Percentiles rank a stretch among this genome's conserved stretches.
Conservation (phyloP, 192 early-diverging fungal species). For the Coemansia sp. region DNA sequence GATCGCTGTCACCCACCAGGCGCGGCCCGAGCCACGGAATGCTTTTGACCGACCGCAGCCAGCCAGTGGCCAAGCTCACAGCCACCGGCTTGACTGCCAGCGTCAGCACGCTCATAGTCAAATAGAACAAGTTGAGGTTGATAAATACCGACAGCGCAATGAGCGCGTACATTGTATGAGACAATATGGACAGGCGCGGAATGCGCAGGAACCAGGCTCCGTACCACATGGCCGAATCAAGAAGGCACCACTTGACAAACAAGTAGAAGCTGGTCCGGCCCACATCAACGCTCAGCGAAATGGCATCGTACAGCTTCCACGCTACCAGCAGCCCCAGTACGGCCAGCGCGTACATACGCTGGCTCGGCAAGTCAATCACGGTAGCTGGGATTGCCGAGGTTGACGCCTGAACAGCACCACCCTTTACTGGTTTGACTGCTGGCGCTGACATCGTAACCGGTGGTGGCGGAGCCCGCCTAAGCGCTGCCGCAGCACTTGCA, state of each 20-base stretch:
- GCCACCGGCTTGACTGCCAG: conserved; percentile 44
- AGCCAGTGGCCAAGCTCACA: conserved; percentile 33
- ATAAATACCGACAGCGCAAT: conserved; percentile 18
- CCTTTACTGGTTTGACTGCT: conserved; percentile 4
- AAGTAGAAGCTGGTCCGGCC: conserved; percentile 26
- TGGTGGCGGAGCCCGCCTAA: conserved; percentile 9
- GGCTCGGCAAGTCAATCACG: conserved; percentile 41
- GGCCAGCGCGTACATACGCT: conserved; percentile 41
- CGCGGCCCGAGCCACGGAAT: conserved; percentile 44
- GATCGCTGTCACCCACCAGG: conserved; percentile 50
- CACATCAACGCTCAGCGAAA: conserved; percentile 13
- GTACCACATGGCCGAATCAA: conserved; percentile 36
- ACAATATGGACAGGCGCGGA: conserved; percentile 20
- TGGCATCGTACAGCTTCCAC: conserved; percentile 44
- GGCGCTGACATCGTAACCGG: not conserved
- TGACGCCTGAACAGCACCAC: not conserved
- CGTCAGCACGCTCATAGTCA: conserved; percentile 37
- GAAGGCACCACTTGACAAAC: conserved; percentile 44
- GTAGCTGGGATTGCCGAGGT: conserved; percentile 40
- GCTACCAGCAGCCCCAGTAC: conserved; percentile 21
- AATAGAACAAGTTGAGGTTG: conserved; percentile 42
- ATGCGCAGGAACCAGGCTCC: conserved; percentile 32
- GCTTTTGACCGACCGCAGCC: conserved; percentile 33
- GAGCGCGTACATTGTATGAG: conserved; percentile 15
- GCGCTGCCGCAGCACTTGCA: not conserved